Conservation (phyloP, 352 stramenopile genomes). For the Plasmopara halstedii region DNA sequence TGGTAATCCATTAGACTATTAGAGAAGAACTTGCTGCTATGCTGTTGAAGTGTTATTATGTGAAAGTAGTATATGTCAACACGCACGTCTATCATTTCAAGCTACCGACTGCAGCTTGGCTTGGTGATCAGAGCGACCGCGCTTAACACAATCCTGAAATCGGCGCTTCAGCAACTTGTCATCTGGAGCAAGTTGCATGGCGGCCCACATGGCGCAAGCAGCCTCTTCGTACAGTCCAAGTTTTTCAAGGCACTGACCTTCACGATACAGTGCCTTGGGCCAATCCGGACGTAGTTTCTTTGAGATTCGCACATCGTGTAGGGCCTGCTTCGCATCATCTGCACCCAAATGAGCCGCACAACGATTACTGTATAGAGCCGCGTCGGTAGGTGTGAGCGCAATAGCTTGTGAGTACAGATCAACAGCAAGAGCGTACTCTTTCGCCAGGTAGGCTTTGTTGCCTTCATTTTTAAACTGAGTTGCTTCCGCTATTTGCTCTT, state of each 20-base stretch:
- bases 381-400: constrained; percentile 43
- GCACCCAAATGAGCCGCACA: constrained; percentile 59
- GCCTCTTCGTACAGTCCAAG: constrained; percentile 69
- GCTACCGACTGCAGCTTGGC: constrained; percentile 26
- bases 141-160: constrained; percentile 74
- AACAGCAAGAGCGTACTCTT: constrained; percentile 46
- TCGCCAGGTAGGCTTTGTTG: constrained; percentile 62
- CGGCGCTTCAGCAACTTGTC: constrained; percentile 72
- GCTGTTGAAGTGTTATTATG: too few species aligned
- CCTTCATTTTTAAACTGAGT: constrained; percentile 55
- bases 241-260: constrained; percentile 74
- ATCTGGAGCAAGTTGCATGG: constrained; percentile 64
- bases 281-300: constrained; percentile 80
- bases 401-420: constrained; percentile 61
- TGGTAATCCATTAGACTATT: too few species aligned
- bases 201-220: constrained; percentile 60
- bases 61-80: too few species aligned
- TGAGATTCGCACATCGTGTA: constrained; percentile 68
- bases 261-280: constrained; percentile 78
- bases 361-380: constrained; percentile 77
- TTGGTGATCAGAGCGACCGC: constrained; percentile 53
- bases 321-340: constrained; percentile 48
- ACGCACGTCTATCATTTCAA: constrained; percentile 11
- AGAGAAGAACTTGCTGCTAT: too few species aligned
- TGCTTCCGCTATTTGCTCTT: constrained; percentile 30